Base-by-base conservation (phyloP, 441 rosid genomes). In the Raphanus hybrid region DNA sequence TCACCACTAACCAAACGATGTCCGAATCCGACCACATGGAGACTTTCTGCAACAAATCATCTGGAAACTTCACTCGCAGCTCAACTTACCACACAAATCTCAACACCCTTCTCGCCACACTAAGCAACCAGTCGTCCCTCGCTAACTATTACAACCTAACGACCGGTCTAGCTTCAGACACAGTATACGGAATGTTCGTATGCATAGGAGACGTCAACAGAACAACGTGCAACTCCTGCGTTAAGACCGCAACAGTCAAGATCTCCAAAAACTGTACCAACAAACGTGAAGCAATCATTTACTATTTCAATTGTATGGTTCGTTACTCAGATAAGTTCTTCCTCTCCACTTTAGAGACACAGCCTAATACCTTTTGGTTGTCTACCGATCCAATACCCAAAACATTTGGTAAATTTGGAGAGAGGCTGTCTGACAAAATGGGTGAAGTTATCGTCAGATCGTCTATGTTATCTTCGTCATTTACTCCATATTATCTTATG, bases 1-100 rank as follows among this genome's bases (percentile, higher is more conserved):
- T 76, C 64, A 26, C 35, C 9, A 62, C 14, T 5, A 76, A 52
- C 45, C 64, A 35, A 69, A 18, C 64, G 0, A 15, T 54, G 5
- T 62, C 79, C 10, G 32, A 62, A 4, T 62, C 79, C 35, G 35
- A 37, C 5, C 75, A 52, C 70, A 23, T 76, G 70, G 57, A 8
- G 0, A 76, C 79, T 52, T 69, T 76, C 74, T 76, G 75, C 65
- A 26, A 7, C 23, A 8, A 26, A 1, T 26, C 74, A 69, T 61
- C 79, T 1, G 35, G 4, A 41, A 70, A 64, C 27, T 39, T 5
- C 39, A 54, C 75, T 69, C 43, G 4, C 65, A 76, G 54, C 26
- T 69, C 80, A 63, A 55, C 80, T 29, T 77, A 63, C 80, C 41
- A 55, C 75, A 70, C 52, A 64, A 70, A 77, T 43, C 71, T 70